Percentiles rank a stretch among this genome's conserved stretches.
phyloP scores from a whole-genome alignment of 345 rosid species.

The Rhodamnia rubescens region DNA sequence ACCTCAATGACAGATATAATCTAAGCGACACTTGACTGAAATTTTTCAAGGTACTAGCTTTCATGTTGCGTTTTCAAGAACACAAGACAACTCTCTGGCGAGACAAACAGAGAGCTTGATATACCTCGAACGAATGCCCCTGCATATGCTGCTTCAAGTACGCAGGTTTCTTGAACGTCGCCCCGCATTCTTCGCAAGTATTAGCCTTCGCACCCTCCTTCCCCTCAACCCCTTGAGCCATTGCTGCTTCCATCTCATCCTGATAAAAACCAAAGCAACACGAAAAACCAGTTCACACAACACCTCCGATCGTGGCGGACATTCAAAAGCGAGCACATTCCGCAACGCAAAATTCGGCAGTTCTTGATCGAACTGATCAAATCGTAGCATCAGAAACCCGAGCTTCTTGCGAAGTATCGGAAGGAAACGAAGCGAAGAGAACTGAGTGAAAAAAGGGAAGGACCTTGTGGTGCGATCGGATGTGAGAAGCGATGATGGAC shows the following conservation, averaged over 20 bases:
- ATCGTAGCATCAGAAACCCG: background rate
- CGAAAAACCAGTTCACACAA: background rate
- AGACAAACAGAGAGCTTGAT: background rate
- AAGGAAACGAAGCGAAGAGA: background rate
- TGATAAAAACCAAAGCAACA: background rate
- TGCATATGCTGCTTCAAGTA: constrained; percentile 75
- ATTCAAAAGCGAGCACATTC: background rate
- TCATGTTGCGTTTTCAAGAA: background rate
- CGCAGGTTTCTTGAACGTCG: constrained; percentile 69
- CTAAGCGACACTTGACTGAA: background rate
- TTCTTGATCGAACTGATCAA: background rate
- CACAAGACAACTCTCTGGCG: background rate
- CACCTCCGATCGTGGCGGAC: background rate
- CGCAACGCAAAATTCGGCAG: background rate
- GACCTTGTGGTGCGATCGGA: constrained; percentile 46
- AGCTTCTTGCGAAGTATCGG: background rate
- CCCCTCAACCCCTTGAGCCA: constrained; percentile 3
- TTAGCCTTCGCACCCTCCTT: constrained; percentile 12
- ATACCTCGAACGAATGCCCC: constrained; percentile 75
- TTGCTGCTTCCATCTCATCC: constrained; percentile 28
- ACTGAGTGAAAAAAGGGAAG: background rate
- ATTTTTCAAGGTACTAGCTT: background rate
- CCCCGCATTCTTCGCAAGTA: constrained; percentile 58
- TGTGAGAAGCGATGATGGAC: constrained; percentile 54
- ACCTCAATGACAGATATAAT: background rate